These are phyloP conservation scores for Cystofilobasidium macerans DNA, from an alignment of 768 basidiomycete genomes.

Conservation along the genomic window DNA sequence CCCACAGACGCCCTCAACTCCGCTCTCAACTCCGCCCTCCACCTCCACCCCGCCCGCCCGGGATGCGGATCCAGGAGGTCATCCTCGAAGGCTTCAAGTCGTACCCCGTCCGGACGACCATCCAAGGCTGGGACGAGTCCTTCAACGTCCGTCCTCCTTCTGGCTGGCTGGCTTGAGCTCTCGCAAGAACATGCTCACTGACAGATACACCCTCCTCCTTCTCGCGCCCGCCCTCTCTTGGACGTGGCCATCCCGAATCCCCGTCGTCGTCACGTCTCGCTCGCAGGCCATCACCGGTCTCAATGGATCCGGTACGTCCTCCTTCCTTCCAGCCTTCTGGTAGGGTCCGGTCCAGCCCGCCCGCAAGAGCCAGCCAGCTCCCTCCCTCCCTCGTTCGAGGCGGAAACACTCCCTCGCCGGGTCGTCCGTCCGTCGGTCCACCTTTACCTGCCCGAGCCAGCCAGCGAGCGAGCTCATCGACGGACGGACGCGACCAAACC, in stretches of 20 bases:
- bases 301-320: conserved; percentile 37
- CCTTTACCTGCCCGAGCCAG: too few relatives aligned
- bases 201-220: not conserved
- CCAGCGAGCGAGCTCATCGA: too few relatives aligned
- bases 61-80: conserved; percentile 91
- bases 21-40: conserved; percentile 25
- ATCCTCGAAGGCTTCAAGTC: conserved; percentile 58
- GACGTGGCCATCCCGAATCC: not conserved
- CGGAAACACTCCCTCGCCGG: too few relatives aligned
- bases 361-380: not conserved
- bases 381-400: too few relatives aligned
- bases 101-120: conserved; percentile 83
- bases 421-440: too few relatives aligned
- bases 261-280: not conserved
- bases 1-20: too few relatives aligned
- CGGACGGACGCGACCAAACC: too few relatives aligned
- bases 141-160: conserved; percentile 60
- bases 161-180: not conserved
- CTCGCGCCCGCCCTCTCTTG: not conserved
- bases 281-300: conserved; percentile 62
- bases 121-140: conserved; percentile 91
- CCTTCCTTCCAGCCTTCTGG: too few relatives aligned
- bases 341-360: too few relatives aligned
- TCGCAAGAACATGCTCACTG: too few relatives aligned
- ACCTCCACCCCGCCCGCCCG: not conserved